Conservation (phyloP, 148 eudicot species). For the Vaccinium vitisidaea region DNA sequence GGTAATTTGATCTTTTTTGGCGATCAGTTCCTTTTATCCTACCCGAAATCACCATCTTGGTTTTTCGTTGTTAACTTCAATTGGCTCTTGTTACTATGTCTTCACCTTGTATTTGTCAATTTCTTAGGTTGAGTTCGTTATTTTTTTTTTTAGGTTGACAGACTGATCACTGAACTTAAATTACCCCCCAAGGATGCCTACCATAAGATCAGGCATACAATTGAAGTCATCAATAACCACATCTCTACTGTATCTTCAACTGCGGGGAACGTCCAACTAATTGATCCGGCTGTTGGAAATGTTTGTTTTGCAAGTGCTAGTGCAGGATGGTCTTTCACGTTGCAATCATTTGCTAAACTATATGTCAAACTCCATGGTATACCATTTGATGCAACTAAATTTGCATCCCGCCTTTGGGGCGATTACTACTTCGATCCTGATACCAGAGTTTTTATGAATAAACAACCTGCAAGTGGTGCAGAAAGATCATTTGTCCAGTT, state of each 20-base stretch:
- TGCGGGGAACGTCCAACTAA: slow-evolving; percentile 74
- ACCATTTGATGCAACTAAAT: slow-evolving; percentile 83
- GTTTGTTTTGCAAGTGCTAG: slow-evolving; percentile 96
- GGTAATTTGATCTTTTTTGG: slow-evolving; percentile 36
- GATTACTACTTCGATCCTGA: slow-evolving; percentile 77
- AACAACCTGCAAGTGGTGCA: slow-evolving; percentile 66
- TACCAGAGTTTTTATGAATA: slow-evolving; percentile 66
- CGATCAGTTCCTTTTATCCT: not conserved
- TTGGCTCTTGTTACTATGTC: not conserved
- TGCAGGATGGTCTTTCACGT: slow-evolving; percentile 98
- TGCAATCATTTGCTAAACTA: slow-evolving; percentile 93
- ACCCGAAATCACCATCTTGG: not conserved
- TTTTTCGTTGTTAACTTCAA: not conserved
- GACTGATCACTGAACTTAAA: slow-evolving; percentile 90
- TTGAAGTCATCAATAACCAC: slow-evolving; percentile 84
- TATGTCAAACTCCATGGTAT: slow-evolving; percentile 93
- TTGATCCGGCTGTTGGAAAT: slow-evolving; percentile 90
- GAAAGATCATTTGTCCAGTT: slow-evolving; percentile 96
- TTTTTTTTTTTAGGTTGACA: slow-evolving; percentile 62
- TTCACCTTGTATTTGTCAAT: not conserved
- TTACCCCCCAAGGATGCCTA: slow-evolving; percentile 98
- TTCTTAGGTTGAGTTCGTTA: slow-evolving; percentile 52
- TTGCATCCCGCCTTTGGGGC: slow-evolving; percentile 98
- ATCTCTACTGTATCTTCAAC: slow-evolving; percentile 83
- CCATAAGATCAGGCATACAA: slow-evolving; percentile 81